A percentile compares a stretch with the other conserved stretches of the same genome.
Conservation (phyloP, 805 yeast species). For the Kuraishia piskuri region DNA sequence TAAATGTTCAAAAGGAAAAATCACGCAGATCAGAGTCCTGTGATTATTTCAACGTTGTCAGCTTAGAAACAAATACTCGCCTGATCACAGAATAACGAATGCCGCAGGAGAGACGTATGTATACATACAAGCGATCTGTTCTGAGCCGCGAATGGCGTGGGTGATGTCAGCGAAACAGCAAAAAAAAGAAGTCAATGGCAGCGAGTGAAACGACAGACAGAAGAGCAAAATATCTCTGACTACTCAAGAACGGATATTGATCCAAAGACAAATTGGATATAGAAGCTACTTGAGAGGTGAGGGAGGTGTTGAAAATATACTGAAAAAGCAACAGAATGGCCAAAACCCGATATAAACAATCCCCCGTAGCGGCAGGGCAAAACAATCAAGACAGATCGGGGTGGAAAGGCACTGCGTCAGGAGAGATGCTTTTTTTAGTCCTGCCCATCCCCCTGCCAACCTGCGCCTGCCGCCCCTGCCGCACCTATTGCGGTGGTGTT, state of each 20-base stretch:
- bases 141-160: not conserved
- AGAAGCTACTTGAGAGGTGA: not conserved
- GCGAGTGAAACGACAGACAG: not conserved
- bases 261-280: not conserved
- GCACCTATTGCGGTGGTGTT: not conserved
- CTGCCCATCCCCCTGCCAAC: not conserved
- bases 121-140: not conserved
- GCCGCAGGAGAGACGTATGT: not conserved
- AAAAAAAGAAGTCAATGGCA: not conserved
- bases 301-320: not conserved
- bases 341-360: not conserved
- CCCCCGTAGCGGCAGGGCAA: not conserved
- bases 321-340: too few relatives aligned
- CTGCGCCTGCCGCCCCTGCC: not conserved
- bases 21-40: not conserved
- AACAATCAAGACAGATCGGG: not conserved
- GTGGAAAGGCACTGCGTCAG: not conserved
- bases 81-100: not conserved
- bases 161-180: not conserved
- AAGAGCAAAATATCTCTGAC: not conserved
- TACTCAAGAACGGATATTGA: not conserved
- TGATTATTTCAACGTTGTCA: not conserved
- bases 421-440: not conserved
- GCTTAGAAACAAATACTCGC: not conserved
- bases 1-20: too few relatives aligned